Percentiles rank a stretch among this genome's conserved stretches.
phyloP scores from a whole-genome alignment of 768 basidiomycete species.

The Suillus subluteus region DNA sequence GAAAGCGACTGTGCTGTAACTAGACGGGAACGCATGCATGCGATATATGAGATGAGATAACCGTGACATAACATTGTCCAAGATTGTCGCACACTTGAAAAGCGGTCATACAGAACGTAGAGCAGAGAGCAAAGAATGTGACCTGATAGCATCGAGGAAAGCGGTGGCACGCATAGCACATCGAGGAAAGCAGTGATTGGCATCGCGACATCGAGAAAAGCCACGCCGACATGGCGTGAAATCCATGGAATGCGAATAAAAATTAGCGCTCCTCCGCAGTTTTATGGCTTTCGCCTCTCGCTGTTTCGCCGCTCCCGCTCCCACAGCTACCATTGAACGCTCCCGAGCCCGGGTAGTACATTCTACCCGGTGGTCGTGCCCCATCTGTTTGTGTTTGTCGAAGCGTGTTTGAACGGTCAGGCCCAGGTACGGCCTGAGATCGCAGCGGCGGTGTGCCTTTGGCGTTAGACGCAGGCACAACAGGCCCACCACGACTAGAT shows the following conservation, averaged over 20 bases:
- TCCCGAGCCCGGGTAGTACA: conserved; percentile 22
- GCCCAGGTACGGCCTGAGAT: conserved; percentile 16
- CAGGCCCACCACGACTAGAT: conserved; percentile 23
- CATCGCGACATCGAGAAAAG: conserved; percentile 1
- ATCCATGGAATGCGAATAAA: conserved; percentile 7
- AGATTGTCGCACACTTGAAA: no score
- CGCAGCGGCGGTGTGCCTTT: conserved; percentile 27
- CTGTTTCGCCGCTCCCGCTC: conserved; percentile 17
- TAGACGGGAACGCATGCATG: no score
- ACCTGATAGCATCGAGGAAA: conserved; percentile 1
- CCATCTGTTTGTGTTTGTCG: conserved; percentile 24
- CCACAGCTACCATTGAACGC: conserved; percentile 18
- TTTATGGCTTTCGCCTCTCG: conserved; percentile 30
- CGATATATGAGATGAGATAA: no score
- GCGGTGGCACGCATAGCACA: no score
- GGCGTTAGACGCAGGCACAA: conserved; percentile 15
- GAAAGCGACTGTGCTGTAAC: no score
- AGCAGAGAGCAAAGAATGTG: no score
- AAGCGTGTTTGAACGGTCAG: neutral
- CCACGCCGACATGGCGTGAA: neutral
- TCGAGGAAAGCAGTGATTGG: neutral
- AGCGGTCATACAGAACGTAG: no score
- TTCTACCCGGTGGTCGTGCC: conserved; percentile 22
- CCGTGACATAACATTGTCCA: no score
- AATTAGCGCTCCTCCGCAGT: conserved; percentile 19